phyloP scores from a whole-genome alignment of 306 rosid genomes.

The Leucaena leucocephala region DNA sequence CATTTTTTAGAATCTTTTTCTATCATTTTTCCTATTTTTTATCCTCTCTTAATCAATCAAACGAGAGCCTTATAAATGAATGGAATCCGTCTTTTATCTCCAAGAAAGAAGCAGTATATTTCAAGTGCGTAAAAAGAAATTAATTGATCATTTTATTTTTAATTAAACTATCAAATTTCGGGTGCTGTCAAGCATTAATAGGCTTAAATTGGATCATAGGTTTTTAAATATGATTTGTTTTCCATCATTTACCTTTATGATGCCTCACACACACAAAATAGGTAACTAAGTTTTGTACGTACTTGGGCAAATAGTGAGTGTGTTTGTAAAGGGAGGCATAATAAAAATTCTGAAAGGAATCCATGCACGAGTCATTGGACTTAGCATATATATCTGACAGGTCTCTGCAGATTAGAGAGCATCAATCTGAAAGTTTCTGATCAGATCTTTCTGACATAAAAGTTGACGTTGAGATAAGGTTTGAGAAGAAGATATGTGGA shows the following conservation, averaged over 20 bases:
- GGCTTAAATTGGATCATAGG: no score
- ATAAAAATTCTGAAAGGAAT: background rate
- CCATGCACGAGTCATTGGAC: background rate
- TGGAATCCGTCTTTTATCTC: background rate
- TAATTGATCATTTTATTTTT: no score
- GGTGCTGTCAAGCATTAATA: background rate
- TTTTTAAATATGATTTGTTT: no score
- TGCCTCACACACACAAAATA: background rate
- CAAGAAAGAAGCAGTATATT: background rate
- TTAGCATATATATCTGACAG: slow-evolving; percentile 10
- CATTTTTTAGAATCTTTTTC: no score
- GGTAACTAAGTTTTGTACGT: background rate
- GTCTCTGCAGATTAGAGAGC: background rate
- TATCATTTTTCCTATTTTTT: no score
- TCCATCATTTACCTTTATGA: background rate
- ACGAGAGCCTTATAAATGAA: background rate
- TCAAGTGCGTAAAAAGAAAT: no score
- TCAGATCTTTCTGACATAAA: slow-evolving; percentile 16
- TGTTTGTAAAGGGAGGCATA: background rate
- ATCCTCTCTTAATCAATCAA: no score
- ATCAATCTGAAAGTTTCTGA: background rate
- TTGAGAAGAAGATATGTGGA: background rate
- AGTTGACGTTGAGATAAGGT: slow-evolving; percentile 8
- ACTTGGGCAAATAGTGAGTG: background rate
- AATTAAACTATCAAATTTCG: background rate